A percentile compares a stretch with the other conserved stretches of the same genome.
Conservation (phyloP, 352 stramenopile species). For the Phytophthora chlamydospora region DNA sequence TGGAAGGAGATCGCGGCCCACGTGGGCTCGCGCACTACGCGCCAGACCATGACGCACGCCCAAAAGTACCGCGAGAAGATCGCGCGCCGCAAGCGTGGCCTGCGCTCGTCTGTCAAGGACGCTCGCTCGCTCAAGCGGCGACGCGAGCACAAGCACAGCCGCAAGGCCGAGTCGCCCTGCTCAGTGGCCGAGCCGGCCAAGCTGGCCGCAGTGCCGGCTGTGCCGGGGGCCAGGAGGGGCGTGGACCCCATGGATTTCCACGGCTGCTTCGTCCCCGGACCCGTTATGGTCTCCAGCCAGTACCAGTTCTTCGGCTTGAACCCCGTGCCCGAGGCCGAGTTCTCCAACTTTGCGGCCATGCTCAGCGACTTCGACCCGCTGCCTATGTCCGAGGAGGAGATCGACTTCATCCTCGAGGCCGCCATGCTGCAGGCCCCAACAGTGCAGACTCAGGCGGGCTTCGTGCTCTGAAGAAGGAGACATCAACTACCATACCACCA, state of each 20-base stretch:
- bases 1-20: constrained; percentile 70
- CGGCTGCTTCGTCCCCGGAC: constrained; percentile 24
- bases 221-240: constrained; percentile 9
- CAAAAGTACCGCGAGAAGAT: constrained; percentile 71
- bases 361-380: constrained; percentile 42
- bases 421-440: constrained; percentile 30
- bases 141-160: constrained; percentile 26
- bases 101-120: constrained; percentile 42
- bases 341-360: constrained; percentile 31
- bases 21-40: constrained; percentile 60
- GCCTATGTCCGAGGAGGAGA: constrained; percentile 50
- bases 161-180: constrained; percentile 30
- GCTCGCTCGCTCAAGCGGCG: constrained; percentile 31
- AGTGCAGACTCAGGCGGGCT: constrained; percentile 21
- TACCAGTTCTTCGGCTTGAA: constrained; percentile 22
- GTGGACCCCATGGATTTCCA: constrained; percentile 43
- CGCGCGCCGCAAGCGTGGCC: constrained; percentile 50
- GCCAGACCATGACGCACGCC: constrained; percentile 64
- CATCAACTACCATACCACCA: not conserved
- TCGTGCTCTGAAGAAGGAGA: constrained; percentile 32
- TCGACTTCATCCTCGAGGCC: constrained; percentile 50
- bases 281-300: constrained; percentile 13
- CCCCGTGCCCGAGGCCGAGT: constrained; percentile 11
- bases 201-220: not conserved
- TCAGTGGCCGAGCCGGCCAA: constrained; percentile 21